A percentile compares a stretch with the other conserved stretches of the same genome.
phyloP scores from a whole-genome alignment of 2,329 filamentous ascomycete species.

The Cladosporium phlei region DNA sequence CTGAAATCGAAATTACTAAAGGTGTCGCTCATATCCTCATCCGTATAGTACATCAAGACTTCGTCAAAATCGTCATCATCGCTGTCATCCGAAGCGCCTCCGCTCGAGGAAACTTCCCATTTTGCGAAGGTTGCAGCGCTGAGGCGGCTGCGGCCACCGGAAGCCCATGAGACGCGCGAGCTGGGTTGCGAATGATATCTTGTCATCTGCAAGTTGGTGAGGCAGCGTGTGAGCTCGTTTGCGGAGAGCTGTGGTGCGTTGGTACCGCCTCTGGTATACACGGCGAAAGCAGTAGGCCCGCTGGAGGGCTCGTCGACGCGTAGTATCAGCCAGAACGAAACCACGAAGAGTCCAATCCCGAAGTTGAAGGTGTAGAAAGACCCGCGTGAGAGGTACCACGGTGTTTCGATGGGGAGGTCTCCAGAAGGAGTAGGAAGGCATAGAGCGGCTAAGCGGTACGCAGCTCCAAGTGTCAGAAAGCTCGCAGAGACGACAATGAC shows the following conservation, averaged over 20 bases:
- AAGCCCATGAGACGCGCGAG: conserved; percentile 13
- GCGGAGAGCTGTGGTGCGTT: conserved; percentile 21
- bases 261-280: conserved; percentile 23
- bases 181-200: neutral
- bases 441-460: conserved; percentile 59
- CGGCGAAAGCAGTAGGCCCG: conserved; percentile 61
- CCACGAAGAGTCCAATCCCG: conserved; percentile 64
- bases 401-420: conserved; percentile 45
- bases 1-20: conserved; percentile 9
- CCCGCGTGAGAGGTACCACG: conserved; percentile 66
- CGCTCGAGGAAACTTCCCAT: conserved; percentile 23
- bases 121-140: conserved; percentile 17
- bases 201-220: conserved; percentile 16
- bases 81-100: conserved; percentile 18
- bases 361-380: conserved; percentile 80
- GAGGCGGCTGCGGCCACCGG: conserved; percentile 6
- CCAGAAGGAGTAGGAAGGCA: conserved; percentile 46
- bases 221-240: conserved; percentile 18
- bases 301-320: conserved; percentile 73
- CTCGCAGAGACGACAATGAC: conserved; percentile 57
- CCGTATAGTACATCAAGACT: conserved; percentile 23
- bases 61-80: conserved; percentile 24
- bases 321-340: conserved; percentile 60
- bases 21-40: conserved; percentile 8
- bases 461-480: conserved; percentile 64